Evolutionary conservation across 352 stramenopile genomes (phyloP), one percentile per base, ranked within the genome.

Genomic region (Phytopythium boreale): DNA sequence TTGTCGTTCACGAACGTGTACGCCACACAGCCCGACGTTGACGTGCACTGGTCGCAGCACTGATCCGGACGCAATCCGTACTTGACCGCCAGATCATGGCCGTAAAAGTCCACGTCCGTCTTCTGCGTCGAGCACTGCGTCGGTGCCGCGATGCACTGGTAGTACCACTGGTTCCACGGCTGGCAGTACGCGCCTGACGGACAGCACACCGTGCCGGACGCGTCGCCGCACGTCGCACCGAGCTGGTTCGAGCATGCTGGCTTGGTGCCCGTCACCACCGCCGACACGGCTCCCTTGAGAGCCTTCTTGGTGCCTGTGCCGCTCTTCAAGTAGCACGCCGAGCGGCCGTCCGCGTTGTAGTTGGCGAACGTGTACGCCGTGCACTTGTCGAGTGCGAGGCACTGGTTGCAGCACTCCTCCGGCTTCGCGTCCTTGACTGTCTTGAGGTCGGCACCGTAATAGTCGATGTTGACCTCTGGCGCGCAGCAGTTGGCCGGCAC

Each of bases 161-260:
- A 88, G 74, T 88, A 88, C 11, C 67, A 58, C 1, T 61, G 64
- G 62, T 87, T 87, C 75, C 80, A 88, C 53, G 81, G 81, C 70
- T 87, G 78, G 68, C 80, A 89, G 68, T 85, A 89, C 47, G 70
- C 64, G 39, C 63, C 66, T 14, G 56, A 57, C 19, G 73, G 62
- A 27, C 74, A 81, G 68, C 74, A 81, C 27, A 43, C 52, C 0
- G 70, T 53, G 49, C 46, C 61, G 22, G 36, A 12, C 46, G 43
- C 31, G 26, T 50, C 39, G 9, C 47, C 47, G 14, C 47, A 53
- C 26, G 22, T 19, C 26, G 26, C 47, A 15, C 47, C 47, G 12
- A 52, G 5, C 46, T 52, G 26, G 46, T 10, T 52, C 19, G 2
- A 4, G 46, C 46, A 52, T 14, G 43, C 15, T 7, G 43, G 43